Conservation (phyloP, 2,329 filamentous ascomycete genomes). For the Didymella lethalis region DNA sequence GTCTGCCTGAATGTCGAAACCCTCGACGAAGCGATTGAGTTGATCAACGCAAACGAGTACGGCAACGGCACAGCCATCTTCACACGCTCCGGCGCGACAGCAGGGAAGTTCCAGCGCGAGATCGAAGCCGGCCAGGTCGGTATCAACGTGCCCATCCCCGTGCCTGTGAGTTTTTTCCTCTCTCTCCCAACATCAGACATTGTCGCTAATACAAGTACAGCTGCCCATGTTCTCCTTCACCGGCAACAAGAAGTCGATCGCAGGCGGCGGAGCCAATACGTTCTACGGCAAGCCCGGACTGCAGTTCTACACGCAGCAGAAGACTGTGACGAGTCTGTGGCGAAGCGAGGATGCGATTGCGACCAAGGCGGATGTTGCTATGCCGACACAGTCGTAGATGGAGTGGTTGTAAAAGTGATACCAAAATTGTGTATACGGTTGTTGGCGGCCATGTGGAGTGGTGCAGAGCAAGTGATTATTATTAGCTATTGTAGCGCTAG, state of each 20-base stretch:
- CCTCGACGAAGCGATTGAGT: conserved; percentile 78
- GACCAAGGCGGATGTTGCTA: conserved; percentile 84
- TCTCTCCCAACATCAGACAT: not conserved
- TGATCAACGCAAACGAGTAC: conserved; percentile 88
- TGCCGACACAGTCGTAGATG: conserved; percentile 71
- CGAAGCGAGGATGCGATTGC: conserved; percentile 82
- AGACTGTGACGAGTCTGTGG: conserved; percentile 97
- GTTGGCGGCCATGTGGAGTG: no score
- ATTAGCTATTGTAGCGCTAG: no score
- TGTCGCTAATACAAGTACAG: conserved; percentile 28
- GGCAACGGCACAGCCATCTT: conserved; percentile 89
- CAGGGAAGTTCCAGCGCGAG: conserved; percentile 77
- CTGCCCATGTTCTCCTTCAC: conserved; percentile 71
- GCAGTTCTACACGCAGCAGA: conserved; percentile 95
- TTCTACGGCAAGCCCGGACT: conserved; percentile 95
- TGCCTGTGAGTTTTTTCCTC: conserved; percentile 50
- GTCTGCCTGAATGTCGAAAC: conserved; percentile 81
- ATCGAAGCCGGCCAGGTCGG: conserved; percentile 88
- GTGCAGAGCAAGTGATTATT: no score
- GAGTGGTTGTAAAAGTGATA: not conserved
- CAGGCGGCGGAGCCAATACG: conserved; percentile 88
- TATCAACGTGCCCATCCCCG: conserved; percentile 82
- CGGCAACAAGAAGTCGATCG: conserved; percentile 83
- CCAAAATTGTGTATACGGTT: not conserved
- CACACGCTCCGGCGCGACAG: conserved; percentile 78